These are phyloP conservation scores for Diddensiella transvaalensis DNA, from an alignment of 805 yeast species.

Conservation along the genomic window DNA sequence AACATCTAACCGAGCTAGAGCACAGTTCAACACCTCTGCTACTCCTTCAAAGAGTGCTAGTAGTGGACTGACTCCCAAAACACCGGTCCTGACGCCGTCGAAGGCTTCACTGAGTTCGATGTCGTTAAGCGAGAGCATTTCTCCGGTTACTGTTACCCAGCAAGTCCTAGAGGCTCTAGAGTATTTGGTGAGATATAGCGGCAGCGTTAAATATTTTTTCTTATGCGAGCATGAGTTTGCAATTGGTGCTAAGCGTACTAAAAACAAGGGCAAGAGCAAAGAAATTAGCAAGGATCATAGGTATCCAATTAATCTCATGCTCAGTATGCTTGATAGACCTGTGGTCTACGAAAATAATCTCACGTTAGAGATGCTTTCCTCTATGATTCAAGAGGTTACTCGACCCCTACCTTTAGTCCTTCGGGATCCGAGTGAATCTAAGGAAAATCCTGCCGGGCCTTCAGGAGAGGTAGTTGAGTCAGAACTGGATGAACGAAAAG, in stretches of 20 bases:
- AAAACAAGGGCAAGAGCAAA: conserved; percentile 33
- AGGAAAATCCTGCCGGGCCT: background rate
- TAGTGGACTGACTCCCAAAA: conserved; percentile 13
- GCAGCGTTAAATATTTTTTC: conserved; percentile 68
- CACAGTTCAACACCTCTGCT: conserved; percentile 1
- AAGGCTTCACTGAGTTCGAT: conserved; percentile 8
- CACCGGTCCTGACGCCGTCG: conserved; percentile 9
- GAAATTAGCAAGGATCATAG: conserved; percentile 30
- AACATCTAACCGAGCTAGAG: conserved; percentile 47
- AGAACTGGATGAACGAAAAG: background rate
- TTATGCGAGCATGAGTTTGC: conserved; percentile 69
- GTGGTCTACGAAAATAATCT: conserved; percentile 69
- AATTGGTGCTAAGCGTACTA: conserved; percentile 32
- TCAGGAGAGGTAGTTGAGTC: conserved; percentile 3
- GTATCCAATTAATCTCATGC: conserved; percentile 70
- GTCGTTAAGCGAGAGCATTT: conserved; percentile 40
- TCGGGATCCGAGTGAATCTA: conserved; percentile 25
- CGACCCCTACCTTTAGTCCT: conserved; percentile 61
- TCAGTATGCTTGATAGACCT: conserved; percentile 58
- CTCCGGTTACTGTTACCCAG: conserved; percentile 68
- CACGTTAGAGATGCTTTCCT: conserved; percentile 71
- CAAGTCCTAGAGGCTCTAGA: conserved; percentile 76
- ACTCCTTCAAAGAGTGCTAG: conserved; percentile 7
- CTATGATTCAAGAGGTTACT: conserved; percentile 72
- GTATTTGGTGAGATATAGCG: conserved; percentile 61